These are phyloP conservation scores for Eimeria necatrix DNA, from an alignment of 169 alveolate species.

Conservation along the genomic window DNA sequence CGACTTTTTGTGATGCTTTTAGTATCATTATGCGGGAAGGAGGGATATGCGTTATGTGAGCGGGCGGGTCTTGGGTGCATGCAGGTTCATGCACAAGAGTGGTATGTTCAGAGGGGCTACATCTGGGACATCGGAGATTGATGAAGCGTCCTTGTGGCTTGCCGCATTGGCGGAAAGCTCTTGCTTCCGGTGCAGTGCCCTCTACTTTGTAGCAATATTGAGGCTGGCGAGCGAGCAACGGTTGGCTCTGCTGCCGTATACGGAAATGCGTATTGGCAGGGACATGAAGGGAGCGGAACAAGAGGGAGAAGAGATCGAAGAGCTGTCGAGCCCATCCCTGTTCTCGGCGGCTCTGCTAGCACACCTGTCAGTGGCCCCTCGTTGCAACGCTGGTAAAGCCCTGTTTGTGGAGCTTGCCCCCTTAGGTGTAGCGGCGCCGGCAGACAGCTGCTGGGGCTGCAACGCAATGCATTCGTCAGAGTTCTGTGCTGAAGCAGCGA, in stretches of 20 bases:
- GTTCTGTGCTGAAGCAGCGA: conserved; percentile 8
- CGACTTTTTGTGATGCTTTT: neutral
- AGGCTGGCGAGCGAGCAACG: conserved; percentile 53
- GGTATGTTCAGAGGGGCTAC: neutral
- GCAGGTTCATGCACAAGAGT: conserved; percentile 67
- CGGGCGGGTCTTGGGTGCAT: neutral
- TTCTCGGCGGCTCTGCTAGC: conserved; percentile 48
- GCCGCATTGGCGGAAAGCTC: neutral
- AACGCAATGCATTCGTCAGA: neutral
- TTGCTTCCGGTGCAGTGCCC: conserved; percentile 67
- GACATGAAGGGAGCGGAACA: neutral
- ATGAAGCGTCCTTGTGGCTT: conserved; percentile 62
- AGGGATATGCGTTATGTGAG: too few relatives aligned
- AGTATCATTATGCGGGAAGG: too few relatives aligned
- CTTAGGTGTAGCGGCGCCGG: conserved; percentile 52
- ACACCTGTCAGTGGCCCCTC: conserved; percentile 57
- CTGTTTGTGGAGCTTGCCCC: conserved; percentile 38
- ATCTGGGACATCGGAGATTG: neutral
- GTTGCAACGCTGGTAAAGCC: conserved; percentile 25
- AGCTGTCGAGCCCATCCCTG: neutral
- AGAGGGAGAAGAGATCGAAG: neutral
- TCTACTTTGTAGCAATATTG: conserved; percentile 37
- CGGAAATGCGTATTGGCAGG: neutral
- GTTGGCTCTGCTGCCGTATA: conserved; percentile 36
- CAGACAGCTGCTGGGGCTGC: conserved; percentile 69